These are phyloP conservation scores for Xenosphaeropsis pyriputrescens DNA, from an alignment of 2,329 filamentous ascomycete genomes.

Conservation along the genomic window DNA sequence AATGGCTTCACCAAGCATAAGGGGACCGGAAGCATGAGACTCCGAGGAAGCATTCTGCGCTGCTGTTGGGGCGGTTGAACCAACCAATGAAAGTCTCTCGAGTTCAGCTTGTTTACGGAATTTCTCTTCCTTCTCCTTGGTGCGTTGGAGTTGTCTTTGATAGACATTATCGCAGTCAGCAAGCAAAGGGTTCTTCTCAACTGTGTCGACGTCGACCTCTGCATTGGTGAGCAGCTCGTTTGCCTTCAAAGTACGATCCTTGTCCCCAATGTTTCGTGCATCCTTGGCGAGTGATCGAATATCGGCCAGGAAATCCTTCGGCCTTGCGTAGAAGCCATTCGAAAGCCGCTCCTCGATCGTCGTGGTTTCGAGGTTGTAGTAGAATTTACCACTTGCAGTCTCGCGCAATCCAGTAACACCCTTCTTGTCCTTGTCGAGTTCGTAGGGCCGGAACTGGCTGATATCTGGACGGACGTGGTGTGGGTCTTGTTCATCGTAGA, in stretches of 20 bases:
- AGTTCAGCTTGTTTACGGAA: conserved; percentile 30
- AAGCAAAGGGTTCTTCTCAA: conserved; percentile 52
- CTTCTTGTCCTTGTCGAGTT: conserved; percentile 65
- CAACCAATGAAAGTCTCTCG: conserved; percentile 19
- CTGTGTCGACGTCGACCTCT: conserved; percentile 74
- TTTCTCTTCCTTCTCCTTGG: conserved; percentile 42
- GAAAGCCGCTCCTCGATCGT: conserved; percentile 93
- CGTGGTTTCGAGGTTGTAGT: conserved; percentile 85
- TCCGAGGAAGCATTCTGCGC: conserved; percentile 18
- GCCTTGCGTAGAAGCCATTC: conserved; percentile 89
- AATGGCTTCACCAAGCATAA: conserved; percentile 50
- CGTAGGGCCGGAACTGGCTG: conserved; percentile 57
- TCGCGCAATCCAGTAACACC: conserved; percentile 66
- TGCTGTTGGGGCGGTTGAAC: conserved; percentile 28
- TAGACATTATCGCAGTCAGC: conserved; percentile 77
- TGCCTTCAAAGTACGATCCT: conserved; percentile 68
- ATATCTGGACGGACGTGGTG: conserved; percentile 46
- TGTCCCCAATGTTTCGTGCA: conserved; percentile 67
- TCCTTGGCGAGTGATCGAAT: conserved; percentile 77
- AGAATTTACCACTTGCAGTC: conserved; percentile 66
- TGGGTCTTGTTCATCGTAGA: conserved; percentile 74
- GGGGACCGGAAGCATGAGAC: conserved; percentile 36
- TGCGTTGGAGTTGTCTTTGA: conserved; percentile 53
- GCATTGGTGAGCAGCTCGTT: conserved; percentile 89
- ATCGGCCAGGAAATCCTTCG: conserved; percentile 78